These are phyloP conservation scores for Selaginella moellendorffii DNA, from an alignment of 75 land plant species.

Conservation along the genomic window DNA sequence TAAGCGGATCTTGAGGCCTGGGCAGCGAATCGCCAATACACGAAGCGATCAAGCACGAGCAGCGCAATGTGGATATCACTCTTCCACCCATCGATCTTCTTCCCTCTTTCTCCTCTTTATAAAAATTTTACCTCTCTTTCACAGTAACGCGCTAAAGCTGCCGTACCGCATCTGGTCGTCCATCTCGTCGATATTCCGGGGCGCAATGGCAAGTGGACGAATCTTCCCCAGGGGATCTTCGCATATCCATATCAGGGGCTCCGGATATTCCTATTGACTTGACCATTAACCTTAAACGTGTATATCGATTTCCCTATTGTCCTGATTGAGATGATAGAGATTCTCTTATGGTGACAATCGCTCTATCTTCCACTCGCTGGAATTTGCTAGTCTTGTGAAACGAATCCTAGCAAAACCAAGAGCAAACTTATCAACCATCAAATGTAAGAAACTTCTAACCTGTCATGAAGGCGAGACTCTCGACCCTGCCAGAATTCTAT, in stretches of 20 bases:
- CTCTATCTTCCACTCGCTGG: conserved; percentile 28
- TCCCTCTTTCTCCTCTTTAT: no score
- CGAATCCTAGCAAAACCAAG: conserved; percentile 23
- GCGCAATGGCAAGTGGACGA: no score
- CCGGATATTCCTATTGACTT: background rate
- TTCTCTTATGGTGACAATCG: conserved; percentile 39
- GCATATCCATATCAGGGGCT: background rate
- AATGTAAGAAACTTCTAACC: conserved; percentile 25
- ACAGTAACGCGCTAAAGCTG: no score
- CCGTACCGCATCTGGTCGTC: no score
- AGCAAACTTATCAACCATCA: background rate
- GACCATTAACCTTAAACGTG: background rate
- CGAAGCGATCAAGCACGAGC: no score
- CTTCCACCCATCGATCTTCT: no score
- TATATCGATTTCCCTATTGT: background rate
- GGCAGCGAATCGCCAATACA: no score
- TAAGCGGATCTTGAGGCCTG: no score
- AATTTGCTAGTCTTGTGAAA: conserved; percentile 18
- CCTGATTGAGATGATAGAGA: background rate
- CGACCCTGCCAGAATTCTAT: conserved; percentile 99
- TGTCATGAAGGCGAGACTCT: conserved; percentile 84
- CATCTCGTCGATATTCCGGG: no score
- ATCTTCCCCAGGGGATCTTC: background rate
- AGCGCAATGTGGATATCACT: no score
- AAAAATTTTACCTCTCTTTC: no score